Evolutionary conservation across 768 basidiomycete genomes (phyloP), one percentile per base, ranked within the genome.

Genomic region (Hemileccinum impolitum): DNA sequence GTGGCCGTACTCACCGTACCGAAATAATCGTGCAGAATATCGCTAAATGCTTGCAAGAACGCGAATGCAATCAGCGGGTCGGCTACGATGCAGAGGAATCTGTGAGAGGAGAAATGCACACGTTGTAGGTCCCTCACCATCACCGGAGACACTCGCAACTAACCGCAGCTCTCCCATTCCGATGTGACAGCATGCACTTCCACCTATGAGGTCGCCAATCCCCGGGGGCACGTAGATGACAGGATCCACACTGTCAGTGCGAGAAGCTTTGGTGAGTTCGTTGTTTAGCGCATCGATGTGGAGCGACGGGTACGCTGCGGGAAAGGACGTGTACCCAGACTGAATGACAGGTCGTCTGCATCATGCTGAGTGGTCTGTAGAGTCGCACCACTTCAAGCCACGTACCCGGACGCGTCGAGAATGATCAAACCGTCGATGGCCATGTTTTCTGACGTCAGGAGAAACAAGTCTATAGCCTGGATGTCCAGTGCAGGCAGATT

Each of bases 51-150:
- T 61, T 90, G 82, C 25, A 96, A 66, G 64, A 95, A 96, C 1
- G 92, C 78, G 62, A 97, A 94, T 9, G 87, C 93, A 50, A 92
- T 84, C 31, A 94, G 68, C 1, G 94, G 94, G 62, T 96, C 94
- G 62, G 84, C 94, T 95, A 57, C 31, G 17, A 44, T 19, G 21
- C 37, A 23, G 5, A 39, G 15, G n/a, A 4, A 18, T 15, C 28
- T 17, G 39, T 31, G 23, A 18, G 3, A 34, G 26, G 25, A 31
- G n/a, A 36, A n/a, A 32, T 21, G 37, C 19, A 10, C 3, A 15
- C 6, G 14, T 37, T 3, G 31, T 2, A 28, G 15, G 19, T n/a
- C 14, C 28, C 40, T 64, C 63, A 94, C 94, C 79, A 65, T 94
- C 89, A 21, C 84, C 86, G 57, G 87, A 89, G 38, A 95, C 76